phyloP scores from a whole-genome alignment of 768 basidiomycete genomes.

The Exsudoporus frostii region DNA sequence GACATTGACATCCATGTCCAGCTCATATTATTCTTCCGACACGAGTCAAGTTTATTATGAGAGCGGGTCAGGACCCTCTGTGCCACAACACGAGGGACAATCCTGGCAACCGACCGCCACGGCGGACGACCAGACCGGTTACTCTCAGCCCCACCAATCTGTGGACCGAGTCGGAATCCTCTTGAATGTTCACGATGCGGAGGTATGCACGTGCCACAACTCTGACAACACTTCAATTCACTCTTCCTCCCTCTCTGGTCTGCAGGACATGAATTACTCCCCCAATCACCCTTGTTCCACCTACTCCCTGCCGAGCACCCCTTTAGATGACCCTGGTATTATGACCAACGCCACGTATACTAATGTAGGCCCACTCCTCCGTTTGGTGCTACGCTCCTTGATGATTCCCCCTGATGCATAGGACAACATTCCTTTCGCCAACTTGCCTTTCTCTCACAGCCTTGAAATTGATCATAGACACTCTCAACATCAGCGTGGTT shows the following conservation, averaged over 20 bases:
- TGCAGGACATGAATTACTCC: constrained; percentile 6
- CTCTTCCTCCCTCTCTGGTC: neutral
- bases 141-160: constrained; percentile 5
- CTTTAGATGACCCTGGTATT: neutral
- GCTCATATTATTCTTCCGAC: constrained; percentile 1
- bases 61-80: neutral
- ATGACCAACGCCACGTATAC: constrained; percentile 1
- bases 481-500: neutral
- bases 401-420: neutral
- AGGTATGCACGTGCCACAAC: constrained; percentile 12
- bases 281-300: neutral
- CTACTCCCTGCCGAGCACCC: neutral
- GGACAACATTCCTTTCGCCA: neutral
- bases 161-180: neutral
- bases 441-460: neutral
- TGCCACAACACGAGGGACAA: neutral
- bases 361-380: constrained; percentile 2
- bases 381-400: neutral
- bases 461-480: neutral
- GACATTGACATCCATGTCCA: constrained; percentile 4
- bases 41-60: neutral
- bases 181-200: neutral
- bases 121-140: neutral
- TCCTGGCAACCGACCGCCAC: constrained; percentile 5
- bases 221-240: neutral